Percentiles rank a stretch among this genome's conserved stretches.
Evolutionary conservation across 2,329 filamentous ascomycete species (phyloP).

Genomic region (Leptographium procerum): DNA sequence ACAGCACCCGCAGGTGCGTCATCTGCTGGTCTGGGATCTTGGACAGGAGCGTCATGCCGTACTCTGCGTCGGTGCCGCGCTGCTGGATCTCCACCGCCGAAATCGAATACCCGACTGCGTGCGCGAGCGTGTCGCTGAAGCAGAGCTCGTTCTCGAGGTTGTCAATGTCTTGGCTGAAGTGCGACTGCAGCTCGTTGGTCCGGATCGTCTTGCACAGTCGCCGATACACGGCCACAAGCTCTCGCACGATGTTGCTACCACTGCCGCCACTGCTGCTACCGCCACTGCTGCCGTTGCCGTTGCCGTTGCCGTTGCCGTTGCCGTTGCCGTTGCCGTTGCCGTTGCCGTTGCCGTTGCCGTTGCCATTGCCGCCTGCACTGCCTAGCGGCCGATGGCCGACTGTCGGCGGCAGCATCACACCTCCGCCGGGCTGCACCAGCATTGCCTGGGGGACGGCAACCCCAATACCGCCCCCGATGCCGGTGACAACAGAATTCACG

Average conservation of each 20-base stretch:
- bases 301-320: too few species aligned
- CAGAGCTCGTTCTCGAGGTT: slow-evolving; percentile 31
- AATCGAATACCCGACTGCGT: slow-evolving; percentile 71
- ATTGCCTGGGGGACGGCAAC: too few species aligned
- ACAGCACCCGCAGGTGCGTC: slow-evolving; percentile 76
- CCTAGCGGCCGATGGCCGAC: neutral
- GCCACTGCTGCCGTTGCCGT: neutral
- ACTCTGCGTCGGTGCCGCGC: slow-evolving; percentile 65
- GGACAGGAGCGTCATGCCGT: slow-evolving; percentile 65
- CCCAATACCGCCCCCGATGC: too few species aligned
- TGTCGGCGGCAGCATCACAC: neutral
- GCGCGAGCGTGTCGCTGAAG: slow-evolving; percentile 48
- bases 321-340: too few species aligned
- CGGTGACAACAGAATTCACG: too few species aligned
- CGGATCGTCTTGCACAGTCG: slow-evolving; percentile 47
- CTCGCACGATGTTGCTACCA: slow-evolving; percentile 28
- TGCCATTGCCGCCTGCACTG: neutral
- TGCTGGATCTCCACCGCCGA: slow-evolving; percentile 85
- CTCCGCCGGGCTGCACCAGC: neutral
- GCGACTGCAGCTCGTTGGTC: slow-evolving; percentile 39
- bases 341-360: too few species aligned
- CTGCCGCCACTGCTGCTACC: neutral
- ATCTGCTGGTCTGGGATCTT: slow-evolving; percentile 75
- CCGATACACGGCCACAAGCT: slow-evolving; percentile 49
- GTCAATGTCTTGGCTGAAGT: slow-evolving; percentile 20